Conservation (phyloP, 2,329 filamentous ascomycete species). For the Trichoderma sp. region DNA sequence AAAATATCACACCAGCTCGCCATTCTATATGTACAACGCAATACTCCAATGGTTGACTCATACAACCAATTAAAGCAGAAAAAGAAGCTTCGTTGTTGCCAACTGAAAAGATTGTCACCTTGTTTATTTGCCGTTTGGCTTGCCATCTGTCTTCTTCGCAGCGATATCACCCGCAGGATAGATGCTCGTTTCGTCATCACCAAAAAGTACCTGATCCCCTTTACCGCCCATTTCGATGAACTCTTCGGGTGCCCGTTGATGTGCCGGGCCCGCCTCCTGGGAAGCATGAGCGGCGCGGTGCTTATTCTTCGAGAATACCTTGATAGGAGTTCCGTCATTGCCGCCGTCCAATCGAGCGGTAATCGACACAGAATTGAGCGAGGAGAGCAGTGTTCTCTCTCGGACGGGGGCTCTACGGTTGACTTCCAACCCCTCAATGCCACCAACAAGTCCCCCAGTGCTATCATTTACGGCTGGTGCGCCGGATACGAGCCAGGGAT, state of each 20-base stretch:
- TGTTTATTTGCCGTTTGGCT: conserved; percentile 31
- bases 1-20: conserved; percentile 10
- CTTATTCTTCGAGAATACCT: conserved; percentile 74
- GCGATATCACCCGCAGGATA: conserved; percentile 45
- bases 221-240: conserved; percentile 85
- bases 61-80: conserved; percentile 6
- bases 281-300: conserved; percentile 40
- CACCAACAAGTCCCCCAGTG: conserved; percentile 89
- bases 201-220: conserved; percentile 78
- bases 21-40: conserved; percentile 25
- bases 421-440: conserved; percentile 79
- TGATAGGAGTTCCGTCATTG: conserved; percentile 62
- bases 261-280: conserved; percentile 67
- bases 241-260: conserved; percentile 67
- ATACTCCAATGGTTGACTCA: conserved; percentile 18
- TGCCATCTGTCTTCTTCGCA: conserved; percentile 36
- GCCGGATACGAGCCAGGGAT: conserved; percentile 80
- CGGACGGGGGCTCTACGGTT: conserved; percentile 75
- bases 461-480: conserved; percentile 71
- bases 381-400: conserved; percentile 82
- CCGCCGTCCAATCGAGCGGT: conserved; percentile 56
- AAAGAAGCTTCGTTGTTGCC: conserved; percentile 2
- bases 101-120: conserved; percentile 2
- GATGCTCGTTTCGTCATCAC: conserved; percentile 58
- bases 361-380: conserved; percentile 71